phyloP scores from a whole-genome alignment of 768 basidiomycete species.

The Boletus pseudo-olivaceus region DNA sequence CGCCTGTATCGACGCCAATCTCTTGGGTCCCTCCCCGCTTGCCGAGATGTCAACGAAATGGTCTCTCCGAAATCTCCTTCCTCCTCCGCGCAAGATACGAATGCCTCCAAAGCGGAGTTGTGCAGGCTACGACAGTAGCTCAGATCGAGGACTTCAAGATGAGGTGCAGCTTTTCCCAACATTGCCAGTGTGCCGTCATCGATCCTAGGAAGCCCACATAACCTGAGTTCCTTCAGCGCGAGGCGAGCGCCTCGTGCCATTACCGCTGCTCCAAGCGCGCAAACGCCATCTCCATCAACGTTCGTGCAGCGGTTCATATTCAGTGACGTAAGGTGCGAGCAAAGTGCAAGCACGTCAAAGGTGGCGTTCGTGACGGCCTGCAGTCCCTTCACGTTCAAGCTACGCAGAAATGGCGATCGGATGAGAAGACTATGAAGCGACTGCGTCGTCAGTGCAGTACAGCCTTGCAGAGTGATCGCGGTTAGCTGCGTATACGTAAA shows the following conservation, averaged over 20 bases:
- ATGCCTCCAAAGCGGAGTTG: slow-evolving; percentile 72
- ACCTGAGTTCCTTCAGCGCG: slow-evolving; percentile 55
- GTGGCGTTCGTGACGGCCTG: slow-evolving; percentile 68
- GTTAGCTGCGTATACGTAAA: slow-evolving; percentile 64
- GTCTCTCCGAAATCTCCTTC: slow-evolving; percentile 33
- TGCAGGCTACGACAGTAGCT: slow-evolving; percentile 69
- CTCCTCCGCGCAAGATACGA: slow-evolving; percentile 51
- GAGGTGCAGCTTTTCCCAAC: slow-evolving; percentile 65
- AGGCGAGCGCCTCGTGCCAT: slow-evolving; percentile 46
- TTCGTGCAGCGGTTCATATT: slow-evolving; percentile 71
- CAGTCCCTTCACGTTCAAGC: slow-evolving; percentile 65
- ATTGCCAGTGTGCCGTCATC: slow-evolving; percentile 59
- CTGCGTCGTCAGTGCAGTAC: slow-evolving; percentile 57
- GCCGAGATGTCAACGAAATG: slow-evolving; percentile 53
- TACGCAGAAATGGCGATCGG: slow-evolving; percentile 56
- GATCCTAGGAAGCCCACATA: slow-evolving; percentile 65
- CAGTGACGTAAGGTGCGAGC: slow-evolving; percentile 52
- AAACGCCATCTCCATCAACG: slow-evolving; percentile 63
- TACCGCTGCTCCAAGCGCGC: slow-evolving; percentile 42
- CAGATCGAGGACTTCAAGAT: slow-evolving; percentile 76
- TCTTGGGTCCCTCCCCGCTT: slow-evolving; percentile 59
- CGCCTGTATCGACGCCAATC: slow-evolving; percentile 49
- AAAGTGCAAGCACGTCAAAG: slow-evolving; percentile 62
- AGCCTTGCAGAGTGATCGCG: slow-evolving; percentile 68
- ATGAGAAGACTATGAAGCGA: slow-evolving; percentile 69